Percentiles rank a stretch among this genome's conserved stretches.
phyloP scores from a whole-genome alignment of 495 filamentous ascomycete species.

The Cairneyella variabilis region DNA sequence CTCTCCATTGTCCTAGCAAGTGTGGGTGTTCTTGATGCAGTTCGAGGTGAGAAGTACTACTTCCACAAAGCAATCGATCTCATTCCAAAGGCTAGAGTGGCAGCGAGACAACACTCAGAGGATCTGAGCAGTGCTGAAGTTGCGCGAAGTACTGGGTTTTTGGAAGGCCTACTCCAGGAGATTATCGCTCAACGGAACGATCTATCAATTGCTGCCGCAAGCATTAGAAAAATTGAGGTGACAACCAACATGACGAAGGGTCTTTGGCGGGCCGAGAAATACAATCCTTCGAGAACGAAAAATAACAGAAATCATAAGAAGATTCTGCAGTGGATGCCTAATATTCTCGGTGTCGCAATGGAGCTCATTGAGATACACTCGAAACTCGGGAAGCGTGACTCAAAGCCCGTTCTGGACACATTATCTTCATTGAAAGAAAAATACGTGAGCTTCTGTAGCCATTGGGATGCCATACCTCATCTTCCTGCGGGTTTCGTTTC shows the following conservation, averaged over 20 bases:
- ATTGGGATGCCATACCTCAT: slow-evolving; percentile 43
- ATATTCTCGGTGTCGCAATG: slow-evolving; percentile 38
- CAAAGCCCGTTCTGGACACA: slow-evolving; percentile 33
- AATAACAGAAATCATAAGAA: slow-evolving; percentile 2
- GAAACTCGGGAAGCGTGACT: slow-evolving; percentile 51
- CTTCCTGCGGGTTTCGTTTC: slow-evolving; percentile 55
- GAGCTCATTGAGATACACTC: slow-evolving; percentile 55
- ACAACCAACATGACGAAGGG: slow-evolving; percentile 33
- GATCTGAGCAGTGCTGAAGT: slow-evolving; percentile 79
- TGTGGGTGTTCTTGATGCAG: slow-evolving; percentile 30
- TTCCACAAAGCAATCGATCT: slow-evolving; percentile 75
- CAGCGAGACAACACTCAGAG: slow-evolving; percentile 67
- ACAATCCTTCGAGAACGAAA: slow-evolving; percentile 3
- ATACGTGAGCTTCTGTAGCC: slow-evolving; percentile 36
- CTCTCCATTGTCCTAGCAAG: slow-evolving; percentile 62
- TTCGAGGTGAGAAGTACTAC: slow-evolving; percentile 57
- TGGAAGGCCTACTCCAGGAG: slow-evolving; percentile 75
- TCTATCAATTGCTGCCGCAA: slow-evolving; percentile 40
- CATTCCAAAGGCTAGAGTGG: slow-evolving; percentile 60
- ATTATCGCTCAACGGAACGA: slow-evolving; percentile 61
- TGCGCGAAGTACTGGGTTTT: slow-evolving; percentile 67
- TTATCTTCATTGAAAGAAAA: slow-evolving; percentile 48
- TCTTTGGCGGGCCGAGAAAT: slow-evolving; percentile 18
- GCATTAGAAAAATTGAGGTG: slow-evolving; percentile 29
- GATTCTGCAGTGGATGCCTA: slow-evolving; percentile 45